These are phyloP conservation scores for Venturia carpophila DNA, from an alignment of 2,329 filamentous ascomycete genomes.

Conservation along the genomic window DNA sequence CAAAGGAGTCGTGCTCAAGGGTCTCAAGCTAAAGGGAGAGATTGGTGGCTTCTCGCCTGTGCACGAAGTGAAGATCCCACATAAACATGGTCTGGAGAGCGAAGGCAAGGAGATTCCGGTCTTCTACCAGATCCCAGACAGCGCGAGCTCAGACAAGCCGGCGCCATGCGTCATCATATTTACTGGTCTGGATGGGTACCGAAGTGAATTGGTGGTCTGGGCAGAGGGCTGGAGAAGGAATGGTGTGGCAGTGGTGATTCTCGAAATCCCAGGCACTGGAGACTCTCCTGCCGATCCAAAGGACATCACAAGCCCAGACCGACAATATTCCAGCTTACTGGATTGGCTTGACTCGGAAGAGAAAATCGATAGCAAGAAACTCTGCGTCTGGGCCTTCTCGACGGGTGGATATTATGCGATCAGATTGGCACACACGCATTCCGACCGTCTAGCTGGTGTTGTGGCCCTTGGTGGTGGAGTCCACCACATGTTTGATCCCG, in stretches of 20 bases:
- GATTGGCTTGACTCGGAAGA: slow-evolving; percentile 45
- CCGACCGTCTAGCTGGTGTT: slow-evolving; percentile 42
- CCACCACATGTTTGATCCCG: slow-evolving; percentile 50
- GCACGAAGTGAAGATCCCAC: slow-evolving; percentile 53
- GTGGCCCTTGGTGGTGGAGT: slow-evolving; percentile 49
- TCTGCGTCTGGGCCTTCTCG: slow-evolving; percentile 49
- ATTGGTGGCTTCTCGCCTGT: slow-evolving; percentile 40
- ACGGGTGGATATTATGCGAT: slow-evolving; percentile 55
- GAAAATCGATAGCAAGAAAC: slow-evolving; percentile 40
- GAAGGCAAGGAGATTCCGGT: slow-evolving; percentile 54
- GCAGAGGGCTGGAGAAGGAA: slow-evolving; percentile 43
- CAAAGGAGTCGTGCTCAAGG: slow-evolving; percentile 56
- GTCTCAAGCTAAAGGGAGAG: slow-evolving; percentile 35
- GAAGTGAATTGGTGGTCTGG: slow-evolving; percentile 48
- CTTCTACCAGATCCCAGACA: slow-evolving; percentile 54
- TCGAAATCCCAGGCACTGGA: slow-evolving; percentile 52
- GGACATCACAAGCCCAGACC: slow-evolving; percentile 44
- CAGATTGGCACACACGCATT: slow-evolving; percentile 50
- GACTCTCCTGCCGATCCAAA: slow-evolving; percentile 44
- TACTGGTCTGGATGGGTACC: slow-evolving; percentile 52
- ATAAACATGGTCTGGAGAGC: slow-evolving; percentile 41
- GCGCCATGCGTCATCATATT: slow-evolving; percentile 49
- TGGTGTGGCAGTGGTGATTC: slow-evolving; percentile 42
- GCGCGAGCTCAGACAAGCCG: slow-evolving; percentile 35
- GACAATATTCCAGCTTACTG: slow-evolving; percentile 47